Evolutionary conservation across 352 stramenopile species (phyloP), one percentile per base, ranked within the genome.

Genomic region (Albugo laibachii): DNA sequence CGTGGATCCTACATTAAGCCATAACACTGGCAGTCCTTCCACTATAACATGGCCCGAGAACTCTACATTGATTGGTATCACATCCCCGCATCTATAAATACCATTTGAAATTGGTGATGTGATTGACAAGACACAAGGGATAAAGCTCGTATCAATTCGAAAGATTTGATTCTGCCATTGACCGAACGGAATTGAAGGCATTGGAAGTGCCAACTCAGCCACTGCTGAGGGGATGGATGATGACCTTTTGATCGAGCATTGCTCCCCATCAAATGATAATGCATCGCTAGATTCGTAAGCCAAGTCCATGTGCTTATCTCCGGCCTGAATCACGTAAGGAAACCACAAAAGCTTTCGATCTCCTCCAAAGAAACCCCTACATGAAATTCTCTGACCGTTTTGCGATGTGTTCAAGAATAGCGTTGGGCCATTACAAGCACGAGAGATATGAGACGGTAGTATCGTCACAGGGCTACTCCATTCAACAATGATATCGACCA

Each of bases 11-110:
- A 83, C 63, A 42, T 92, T 63, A 11, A 89, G 50, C 67, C 72
- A 84, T 0, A 92, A 18, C 13, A 86, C 67, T 0, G 79, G 79
- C 0, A 36, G 41, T 0, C 78, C 79, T 13, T 57, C 54, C 0
- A 92, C 79, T 3, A 77, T 58, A 0, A 92, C 71, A 35, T 86
- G 55, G 42, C 85, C 63, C 5, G 69, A 83, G 24, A 89, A 85
- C 1, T 53, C 55, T 18, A 89, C 65, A 1, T 64, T 51, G 12
- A 92, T 45, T 5, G 60, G 48, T 6, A 92, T 64, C 31, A 63
- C 50, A 44, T 92, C 79, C 16, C 76, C 76, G 36, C 64, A 74
- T 13, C 65, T 69, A 43, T 89, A 89, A 0, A 70, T 31, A 0
- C 61, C 68, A 40, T 86, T 50, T 0, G 52, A 21, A 8, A 56